Percentiles rank a stretch among this genome's conserved stretches.
Evolutionary conservation across 208 protist genomes (phyloP).

Genomic region (Willaertia magna): DNA sequence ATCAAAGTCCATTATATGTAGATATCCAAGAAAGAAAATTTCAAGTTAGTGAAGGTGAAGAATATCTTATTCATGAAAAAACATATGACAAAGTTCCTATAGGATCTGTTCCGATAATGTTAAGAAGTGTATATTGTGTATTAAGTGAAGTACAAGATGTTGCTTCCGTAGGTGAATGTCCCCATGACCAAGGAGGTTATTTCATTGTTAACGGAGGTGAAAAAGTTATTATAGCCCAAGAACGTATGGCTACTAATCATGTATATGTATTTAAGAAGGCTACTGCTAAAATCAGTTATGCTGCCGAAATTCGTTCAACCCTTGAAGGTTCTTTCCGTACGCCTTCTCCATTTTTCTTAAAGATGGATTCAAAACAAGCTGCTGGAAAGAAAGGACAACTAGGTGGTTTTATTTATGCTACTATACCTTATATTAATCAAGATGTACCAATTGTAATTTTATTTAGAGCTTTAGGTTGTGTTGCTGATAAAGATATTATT

Average conservation of each 20-base stretch:
- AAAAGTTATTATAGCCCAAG: slow-evolving; percentile 82
- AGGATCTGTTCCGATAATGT: slow-evolving; percentile 84
- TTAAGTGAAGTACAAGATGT: slow-evolving; percentile 50
- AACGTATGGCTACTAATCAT: slow-evolving; percentile 75
- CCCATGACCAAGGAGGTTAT: slow-evolving; percentile 87
- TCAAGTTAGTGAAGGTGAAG: slow-evolving; percentile 26
- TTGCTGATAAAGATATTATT: slow-evolving; percentile 87
- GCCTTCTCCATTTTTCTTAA: slow-evolving; percentile 69
- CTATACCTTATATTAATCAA: slow-evolving; percentile 62
- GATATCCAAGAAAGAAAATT: slow-evolving; percentile 45
- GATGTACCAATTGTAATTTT: slow-evolving; percentile 85
- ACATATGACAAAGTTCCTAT: slow-evolving; percentile 35
- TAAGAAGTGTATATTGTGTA: slow-evolving; percentile 73
- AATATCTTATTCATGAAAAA: slow-evolving; percentile 15
- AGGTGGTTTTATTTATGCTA: slow-evolving; percentile 39
- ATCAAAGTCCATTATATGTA: slow-evolving; percentile 62
- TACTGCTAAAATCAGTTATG: slow-evolving; percentile 64
- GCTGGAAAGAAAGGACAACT: too few relatives aligned
- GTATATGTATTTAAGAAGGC: slow-evolving; percentile 87
- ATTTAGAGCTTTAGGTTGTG: slow-evolving; percentile 88
- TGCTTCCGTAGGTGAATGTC: slow-evolving; percentile 69
- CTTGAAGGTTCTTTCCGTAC: slow-evolving; percentile 62
- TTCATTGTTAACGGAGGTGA: slow-evolving; percentile 95
- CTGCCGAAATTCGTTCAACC: slow-evolving; percentile 86
- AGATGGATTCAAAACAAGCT: background rate